Percentiles rank a stretch among this genome's conserved stretches.
Conservation (phyloP, 176 grass and related monocot genomes). For the Musa beccarii region DNA sequence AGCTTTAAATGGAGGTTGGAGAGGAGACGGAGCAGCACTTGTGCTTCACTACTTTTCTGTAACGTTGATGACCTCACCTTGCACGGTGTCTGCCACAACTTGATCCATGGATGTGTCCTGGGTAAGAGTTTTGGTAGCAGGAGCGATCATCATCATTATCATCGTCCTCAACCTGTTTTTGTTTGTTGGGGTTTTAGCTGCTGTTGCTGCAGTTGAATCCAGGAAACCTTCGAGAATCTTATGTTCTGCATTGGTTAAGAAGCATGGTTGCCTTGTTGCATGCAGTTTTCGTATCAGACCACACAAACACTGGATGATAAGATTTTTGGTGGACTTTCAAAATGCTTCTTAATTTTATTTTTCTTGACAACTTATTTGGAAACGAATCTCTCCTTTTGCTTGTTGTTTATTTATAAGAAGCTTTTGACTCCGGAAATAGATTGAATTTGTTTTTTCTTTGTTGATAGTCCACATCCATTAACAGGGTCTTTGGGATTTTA, state of each 20-base stretch:
- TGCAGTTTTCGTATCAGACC: neutral
- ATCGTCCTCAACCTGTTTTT: neutral
- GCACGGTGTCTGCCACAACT: neutral
- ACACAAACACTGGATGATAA: neutral
- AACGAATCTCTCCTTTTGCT: too few species aligned
- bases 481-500: too few species aligned
- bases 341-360: too few species aligned
- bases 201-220: neutral
- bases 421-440: too few species aligned
- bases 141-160: neutral
- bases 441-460: too few species aligned
- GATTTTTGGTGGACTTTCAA: too few species aligned
- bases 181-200: neutral
- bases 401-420: too few species aligned
- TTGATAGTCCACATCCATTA: too few species aligned
- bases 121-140: neutral
- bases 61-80: neutral
- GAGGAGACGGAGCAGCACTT: slow-evolving; percentile 10
- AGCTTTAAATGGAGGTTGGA: slow-evolving; percentile 13
- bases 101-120: neutral
- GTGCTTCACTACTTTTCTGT: slow-evolving; percentile 6
- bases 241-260: neutral
- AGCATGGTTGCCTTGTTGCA: neutral
- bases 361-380: too few species aligned
- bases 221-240: neutral